Conservation (phyloP, 1,139 yeast species). For the Torulaspora pretoriensis region DNA sequence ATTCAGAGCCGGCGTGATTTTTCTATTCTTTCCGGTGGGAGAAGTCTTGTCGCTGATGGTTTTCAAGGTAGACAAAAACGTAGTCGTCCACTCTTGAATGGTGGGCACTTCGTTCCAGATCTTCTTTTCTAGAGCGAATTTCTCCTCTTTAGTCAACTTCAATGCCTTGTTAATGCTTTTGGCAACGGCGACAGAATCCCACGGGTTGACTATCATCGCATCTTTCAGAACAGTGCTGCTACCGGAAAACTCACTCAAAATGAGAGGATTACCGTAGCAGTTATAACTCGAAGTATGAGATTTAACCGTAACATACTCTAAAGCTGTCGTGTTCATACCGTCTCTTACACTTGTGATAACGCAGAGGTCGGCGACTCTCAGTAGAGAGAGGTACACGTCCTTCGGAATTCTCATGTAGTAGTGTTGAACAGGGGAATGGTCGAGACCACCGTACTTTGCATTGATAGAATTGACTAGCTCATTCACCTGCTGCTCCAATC, state of each 20-base stretch:
- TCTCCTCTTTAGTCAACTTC: conserved; percentile 44
- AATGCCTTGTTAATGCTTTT: conserved; percentile 72
- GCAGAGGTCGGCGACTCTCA: conserved; percentile 86
- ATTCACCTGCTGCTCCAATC: conserved; percentile 71
- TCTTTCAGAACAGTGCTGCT: conserved; percentile 76
- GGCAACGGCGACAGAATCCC: conserved; percentile 94
- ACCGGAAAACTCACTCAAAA: conserved; percentile 90
- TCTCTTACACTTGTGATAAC: conserved; percentile 88
- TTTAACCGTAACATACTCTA: conserved; percentile 89
- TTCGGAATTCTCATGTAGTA: conserved; percentile 85
- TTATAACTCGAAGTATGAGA: conserved; percentile 43
- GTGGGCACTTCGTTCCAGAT: conserved; percentile 68
- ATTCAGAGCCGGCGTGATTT: conserved; percentile 77
- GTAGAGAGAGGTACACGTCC: conserved; percentile 82
- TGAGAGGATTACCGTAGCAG: conserved; percentile 58
- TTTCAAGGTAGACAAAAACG: conserved; percentile 43
- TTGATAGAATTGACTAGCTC: conserved; percentile 78
- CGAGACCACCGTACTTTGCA: conserved; percentile 73
- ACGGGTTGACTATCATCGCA: conserved; percentile 86
- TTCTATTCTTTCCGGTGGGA: conserved; percentile 38
- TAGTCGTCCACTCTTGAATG: conserved; percentile 75
- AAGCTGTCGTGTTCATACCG: conserved; percentile 93
- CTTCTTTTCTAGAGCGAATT: conserved; percentile 44
- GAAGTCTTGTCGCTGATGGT: conserved; percentile 17
- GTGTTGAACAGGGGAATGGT: conserved; percentile 82